These are phyloP conservation scores for Aotearoamyces nothofagi DNA, from an alignment of 2,329 filamentous ascomycete genomes.

Conservation along the genomic window DNA sequence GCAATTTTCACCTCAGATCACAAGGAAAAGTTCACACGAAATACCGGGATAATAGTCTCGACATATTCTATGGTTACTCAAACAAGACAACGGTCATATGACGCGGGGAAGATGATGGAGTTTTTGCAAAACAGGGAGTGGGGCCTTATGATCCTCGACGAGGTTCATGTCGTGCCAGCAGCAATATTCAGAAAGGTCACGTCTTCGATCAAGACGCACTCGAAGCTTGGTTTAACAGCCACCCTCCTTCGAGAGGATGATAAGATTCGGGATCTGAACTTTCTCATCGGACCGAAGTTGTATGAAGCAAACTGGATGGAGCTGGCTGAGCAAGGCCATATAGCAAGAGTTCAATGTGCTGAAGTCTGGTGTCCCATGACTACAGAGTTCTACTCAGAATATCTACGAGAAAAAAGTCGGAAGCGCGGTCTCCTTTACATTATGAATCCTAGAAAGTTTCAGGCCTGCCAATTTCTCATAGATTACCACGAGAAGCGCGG, in stretches of 20 bases:
- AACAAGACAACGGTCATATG: slow-evolving; percentile 72
- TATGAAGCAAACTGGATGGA: slow-evolving; percentile 99
- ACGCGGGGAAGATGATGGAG: slow-evolving; percentile 95
- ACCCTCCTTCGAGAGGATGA: slow-evolving; percentile 93
- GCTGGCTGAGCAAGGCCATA: slow-evolving; percentile 88
- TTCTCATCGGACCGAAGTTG: slow-evolving; percentile 89
- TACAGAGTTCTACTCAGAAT: slow-evolving; percentile 93
- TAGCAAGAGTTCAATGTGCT: slow-evolving; percentile 91
- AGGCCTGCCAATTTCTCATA: slow-evolving; percentile 95
- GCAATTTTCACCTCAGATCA: slow-evolving; percentile 90
- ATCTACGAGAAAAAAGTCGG: slow-evolving; percentile 55
- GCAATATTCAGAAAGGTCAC: slow-evolving; percentile 94
- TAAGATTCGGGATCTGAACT: slow-evolving; percentile 95
- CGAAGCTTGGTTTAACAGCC: slow-evolving; percentile 86
- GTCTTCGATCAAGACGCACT: slow-evolving; percentile 82
- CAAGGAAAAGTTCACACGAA: slow-evolving; percentile 73
- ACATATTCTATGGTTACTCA: slow-evolving; percentile 99
- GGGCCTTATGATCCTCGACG: slow-evolving; percentile 93
- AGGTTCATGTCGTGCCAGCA: slow-evolving; percentile 94
- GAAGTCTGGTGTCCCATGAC: slow-evolving; percentile 99
- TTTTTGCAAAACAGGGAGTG: slow-evolving; percentile 83
- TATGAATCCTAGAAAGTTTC: slow-evolving; percentile 96
- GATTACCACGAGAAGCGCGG: slow-evolving; percentile 90
- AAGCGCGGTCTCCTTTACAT: slow-evolving; percentile 67
- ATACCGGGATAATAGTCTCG: slow-evolving; percentile 90